phyloP scores from a whole-genome alignment of 148 eudicot species.

The Rhododendron henanense region DNA sequence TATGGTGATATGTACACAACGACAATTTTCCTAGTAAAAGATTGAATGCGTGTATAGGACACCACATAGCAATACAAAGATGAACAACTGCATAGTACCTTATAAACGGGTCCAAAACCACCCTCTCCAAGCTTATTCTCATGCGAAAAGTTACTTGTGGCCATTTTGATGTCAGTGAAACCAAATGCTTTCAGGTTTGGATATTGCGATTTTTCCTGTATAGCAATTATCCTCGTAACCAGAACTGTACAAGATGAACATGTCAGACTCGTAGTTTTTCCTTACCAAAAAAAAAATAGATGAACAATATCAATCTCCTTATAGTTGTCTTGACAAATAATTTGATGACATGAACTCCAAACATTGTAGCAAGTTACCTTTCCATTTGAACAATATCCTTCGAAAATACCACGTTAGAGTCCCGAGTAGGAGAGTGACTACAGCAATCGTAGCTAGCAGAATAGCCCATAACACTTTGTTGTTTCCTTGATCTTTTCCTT shows the following conservation, averaged over 20 bases:
- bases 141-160: constrained; percentile 31
- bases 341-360: not conserved
- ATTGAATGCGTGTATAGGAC: not conserved
- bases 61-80: not conserved
- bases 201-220: not conserved
- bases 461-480: constrained; percentile 10
- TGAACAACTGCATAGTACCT: constrained; percentile 21
- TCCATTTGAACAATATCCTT: constrained; percentile 6
- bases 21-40: not conserved
- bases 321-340: not conserved
- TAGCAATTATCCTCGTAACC: not conserved
- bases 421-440: constrained; percentile 15
- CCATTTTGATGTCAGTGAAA: constrained; percentile 20
- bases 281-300: too few relatives aligned
- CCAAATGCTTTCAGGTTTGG: constrained; percentile 27
- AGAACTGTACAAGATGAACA: not conserved
- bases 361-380: constrained; percentile 8
- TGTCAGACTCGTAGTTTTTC: not conserved
- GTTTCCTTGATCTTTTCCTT: not conserved
- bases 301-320: not conserved
- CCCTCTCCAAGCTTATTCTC: constrained; percentile 42
- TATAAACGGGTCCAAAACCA: constrained; percentile 46
- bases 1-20: not conserved
- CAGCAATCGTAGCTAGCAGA: constrained; percentile 15
- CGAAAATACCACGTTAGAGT: constrained; percentile 7